Base-by-base conservation (phyloP, 2,329 filamentous ascomycete genomes). In the Fusarium siculi region DNA sequence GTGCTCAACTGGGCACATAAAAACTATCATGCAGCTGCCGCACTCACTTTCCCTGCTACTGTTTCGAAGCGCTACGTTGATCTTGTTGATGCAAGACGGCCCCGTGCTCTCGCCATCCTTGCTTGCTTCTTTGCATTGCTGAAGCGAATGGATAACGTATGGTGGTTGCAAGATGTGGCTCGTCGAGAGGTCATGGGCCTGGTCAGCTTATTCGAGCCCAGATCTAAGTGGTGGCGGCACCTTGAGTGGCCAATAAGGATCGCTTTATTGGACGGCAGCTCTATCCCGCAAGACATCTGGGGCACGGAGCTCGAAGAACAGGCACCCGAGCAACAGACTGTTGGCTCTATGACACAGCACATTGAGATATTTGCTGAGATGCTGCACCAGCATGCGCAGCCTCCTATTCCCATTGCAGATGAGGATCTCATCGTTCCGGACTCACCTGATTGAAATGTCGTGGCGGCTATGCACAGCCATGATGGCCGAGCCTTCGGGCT, bases 91-190 rank as follows among this genome's bases (percentile, higher is more conserved):
- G 83, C 85, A 60, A 86, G 88, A 64, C 85, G 88, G 18, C 90
- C 90, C 3, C 88, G 90, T 18, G 89, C 90, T 4, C 83, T 93
- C 34, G 87, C 88, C 37, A 89, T 92, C 40, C 85, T 92, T 4
- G 90, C 90, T 11, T 90, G 89, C 78, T 93, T 92, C 79, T 92
- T 92, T 75, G 90, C 89, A 34, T 82, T 92, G 42, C 83, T 93
- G 52, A 91, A 91, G 76, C 86, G 86, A 39, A 84, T 92, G 70
- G 88, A 91, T 68, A 80, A 84, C 21, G 83, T 90, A 21, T 94
- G 92, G 92, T 94, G 92, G 92, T 82, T 93, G 34, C 86, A 90
- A 25, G 90, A 91, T 43, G 91, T 92, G 76, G 88, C 91, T 12
- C 86, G 87, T 21, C 87, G 89, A 62, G 89, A 93, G 74, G 88